Conservation (phyloP, 1,139 yeast genomes). For the Pneumocystis sp. region DNA sequence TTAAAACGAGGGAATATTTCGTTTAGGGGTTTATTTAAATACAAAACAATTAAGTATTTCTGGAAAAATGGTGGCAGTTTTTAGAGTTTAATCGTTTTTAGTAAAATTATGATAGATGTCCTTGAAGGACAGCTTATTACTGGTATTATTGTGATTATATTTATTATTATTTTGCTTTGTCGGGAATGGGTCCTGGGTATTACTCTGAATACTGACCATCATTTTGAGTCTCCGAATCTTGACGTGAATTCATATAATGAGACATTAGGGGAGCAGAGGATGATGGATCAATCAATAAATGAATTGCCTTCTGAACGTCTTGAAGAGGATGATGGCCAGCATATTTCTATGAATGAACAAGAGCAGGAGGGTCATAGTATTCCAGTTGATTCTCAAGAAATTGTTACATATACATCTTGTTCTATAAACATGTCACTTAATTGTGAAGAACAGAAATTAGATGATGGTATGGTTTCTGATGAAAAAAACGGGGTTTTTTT, state of each 20-base stretch:
- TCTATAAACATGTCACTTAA: neutral
- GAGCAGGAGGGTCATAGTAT: neutral
- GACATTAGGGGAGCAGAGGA: neutral
- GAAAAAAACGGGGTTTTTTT: neutral
- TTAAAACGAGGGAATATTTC: neutral
- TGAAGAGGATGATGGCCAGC: neutral
- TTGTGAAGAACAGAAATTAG: neutral
- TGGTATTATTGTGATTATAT: slow-evolving; percentile 17
- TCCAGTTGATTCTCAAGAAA: neutral
- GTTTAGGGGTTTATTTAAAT: neutral
- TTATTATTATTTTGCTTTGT: slow-evolving; percentile 23
- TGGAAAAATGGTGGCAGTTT: neutral
- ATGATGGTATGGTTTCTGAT: neutral
- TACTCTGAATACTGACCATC: neutral
- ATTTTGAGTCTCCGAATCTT: neutral
- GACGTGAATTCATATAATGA: neutral
- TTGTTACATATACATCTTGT: neutral
- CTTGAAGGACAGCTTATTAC: slow-evolving; percentile 24
- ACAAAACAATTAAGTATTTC: neutral
- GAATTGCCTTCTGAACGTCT: neutral
- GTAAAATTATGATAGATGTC: slow-evolving; percentile 15
- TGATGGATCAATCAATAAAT: neutral
- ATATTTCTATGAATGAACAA: neutral
- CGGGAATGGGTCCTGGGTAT: slow-evolving; percentile 26
- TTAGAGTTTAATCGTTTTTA: neutral